Conservation (phyloP, 768 basidiomycete species). For the Lentinula sp. region DNA sequence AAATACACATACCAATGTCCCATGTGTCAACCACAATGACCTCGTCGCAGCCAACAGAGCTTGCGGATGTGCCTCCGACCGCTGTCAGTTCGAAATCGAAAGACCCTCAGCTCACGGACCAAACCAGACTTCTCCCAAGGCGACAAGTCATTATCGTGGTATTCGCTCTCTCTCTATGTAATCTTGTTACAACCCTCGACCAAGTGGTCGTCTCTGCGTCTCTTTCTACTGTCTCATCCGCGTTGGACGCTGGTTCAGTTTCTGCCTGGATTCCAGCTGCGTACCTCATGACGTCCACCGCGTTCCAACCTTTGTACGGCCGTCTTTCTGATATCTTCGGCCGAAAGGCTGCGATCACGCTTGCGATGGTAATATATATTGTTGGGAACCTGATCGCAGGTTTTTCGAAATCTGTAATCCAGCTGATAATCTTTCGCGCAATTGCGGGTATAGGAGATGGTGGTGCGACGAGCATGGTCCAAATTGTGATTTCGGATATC, state of each 20-base stretch:
- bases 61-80: not conserved
- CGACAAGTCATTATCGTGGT: conserved; percentile 59
- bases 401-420: conserved; percentile 55
- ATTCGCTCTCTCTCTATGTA: conserved; percentile 51
- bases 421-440: conserved; percentile 65
- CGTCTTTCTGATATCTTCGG: conserved; percentile 64
- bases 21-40: not conserved
- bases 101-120: conserved; percentile 47
- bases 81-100: not conserved
- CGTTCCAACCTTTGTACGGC: conserved; percentile 59
- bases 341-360: conserved; percentile 50
- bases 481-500: conserved; percentile 70
- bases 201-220: conserved; percentile 56
- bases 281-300: conserved; percentile 53
- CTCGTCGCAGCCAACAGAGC: not conserved
- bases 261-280: conserved; percentile 69
- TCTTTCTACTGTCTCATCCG: conserved; percentile 61
- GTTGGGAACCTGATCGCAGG: conserved; percentile 60
- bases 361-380: conserved; percentile 55
- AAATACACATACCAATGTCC: not conserved
- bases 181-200: conserved; percentile 58
- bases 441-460: conserved; percentile 68
- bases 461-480: conserved; percentile 60
- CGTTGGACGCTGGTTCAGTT: conserved; percentile 59
- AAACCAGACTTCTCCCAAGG: conserved; percentile 69